These are phyloP conservation scores for Incumbomyces lentus DNA, from an alignment of 2,329 filamentous ascomycete genomes.

Conservation along the genomic window DNA sequence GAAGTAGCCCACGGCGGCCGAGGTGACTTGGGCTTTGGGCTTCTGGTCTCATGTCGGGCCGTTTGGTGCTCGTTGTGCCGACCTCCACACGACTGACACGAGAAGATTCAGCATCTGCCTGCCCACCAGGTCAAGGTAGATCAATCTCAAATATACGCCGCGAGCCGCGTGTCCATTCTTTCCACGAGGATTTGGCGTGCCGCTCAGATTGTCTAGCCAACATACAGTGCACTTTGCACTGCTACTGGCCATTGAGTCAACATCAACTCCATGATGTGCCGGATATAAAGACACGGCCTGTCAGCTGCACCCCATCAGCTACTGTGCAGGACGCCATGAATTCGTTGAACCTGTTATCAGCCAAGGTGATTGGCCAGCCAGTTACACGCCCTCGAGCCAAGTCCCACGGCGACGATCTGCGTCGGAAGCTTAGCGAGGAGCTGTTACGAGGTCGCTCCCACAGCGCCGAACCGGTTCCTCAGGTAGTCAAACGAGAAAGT, in stretches of 20 bases:
- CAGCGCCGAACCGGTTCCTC: constrained; percentile 30
- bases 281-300: not conserved
- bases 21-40: too few species aligned
- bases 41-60: too few species aligned
- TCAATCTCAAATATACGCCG: not conserved
- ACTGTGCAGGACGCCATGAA: constrained; percentile 54
- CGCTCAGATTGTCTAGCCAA: too few species aligned
- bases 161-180: not conserved
- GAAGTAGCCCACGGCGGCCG: too few species aligned
- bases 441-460: constrained; percentile 32
- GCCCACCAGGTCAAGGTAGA: too few species aligned
- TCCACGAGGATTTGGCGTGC: too few species aligned
- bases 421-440: constrained; percentile 24
- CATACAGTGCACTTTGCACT: too few species aligned
- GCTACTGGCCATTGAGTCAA: too few species aligned
- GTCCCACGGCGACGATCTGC: constrained; percentile 40
- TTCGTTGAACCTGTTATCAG: constrained; percentile 87
- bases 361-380: constrained; percentile 60
- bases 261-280: constrained; percentile 3
- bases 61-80: too few species aligned
- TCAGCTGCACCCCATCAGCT: not conserved
- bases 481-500: constrained; percentile 24
- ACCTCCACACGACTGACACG: too few species aligned
- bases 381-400: constrained; percentile 44
- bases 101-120: too few species aligned